Base-by-base conservation (phyloP, 1,284 basidiomycete genomes). In the Mrakiaceae sp. region DNA sequence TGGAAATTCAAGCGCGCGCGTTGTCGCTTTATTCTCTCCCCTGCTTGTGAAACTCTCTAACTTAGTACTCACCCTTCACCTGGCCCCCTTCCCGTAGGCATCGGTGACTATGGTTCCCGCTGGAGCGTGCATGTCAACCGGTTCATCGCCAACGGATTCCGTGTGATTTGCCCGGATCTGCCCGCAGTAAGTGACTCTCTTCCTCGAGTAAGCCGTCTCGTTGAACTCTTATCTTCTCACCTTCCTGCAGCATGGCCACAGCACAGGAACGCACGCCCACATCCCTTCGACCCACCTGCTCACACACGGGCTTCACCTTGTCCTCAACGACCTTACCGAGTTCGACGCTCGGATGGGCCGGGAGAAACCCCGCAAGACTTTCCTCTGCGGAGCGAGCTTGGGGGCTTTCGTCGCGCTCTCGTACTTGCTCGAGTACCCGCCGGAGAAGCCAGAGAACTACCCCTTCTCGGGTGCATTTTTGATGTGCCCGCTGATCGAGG, bases 131-230 rank as follows among this genome's bases (percentile, higher is more conserved):
- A 75, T 46, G 71, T 73, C 7, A 58, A 65, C 9, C 67, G 69
- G 8, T 72, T 74, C 47, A 68, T 74, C 64, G 61, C 70, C 44
- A 67, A 70, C 5, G 76, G 75, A 1, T 77, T 75, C 60, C 68
- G 76, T 40, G 69, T 75, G 8, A 72, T 77, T 27, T 71, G 71
- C 3, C 70, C 75, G 53, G 76, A 77, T 64, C 66, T 77, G 44
- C 75, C 76, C 8, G 67, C 69, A 4, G 75, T 75, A 55, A 73
- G 75, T n/a, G 58, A 71, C 5, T 69, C 66, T 14, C 54, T 16
- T 47, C 58, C 39, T 56, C 16, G 42, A 8, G 11, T 43, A 3
- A 56, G 39, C 4, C 16, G 3, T 27, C 14, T 12, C 57, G 27
- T 27, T 27, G 27, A 27, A 14, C 27, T 14, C 10, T 62, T 56